Conservation (phyloP, 1,139 yeast species). For the Blastobotrys malaysiensis region DNA sequence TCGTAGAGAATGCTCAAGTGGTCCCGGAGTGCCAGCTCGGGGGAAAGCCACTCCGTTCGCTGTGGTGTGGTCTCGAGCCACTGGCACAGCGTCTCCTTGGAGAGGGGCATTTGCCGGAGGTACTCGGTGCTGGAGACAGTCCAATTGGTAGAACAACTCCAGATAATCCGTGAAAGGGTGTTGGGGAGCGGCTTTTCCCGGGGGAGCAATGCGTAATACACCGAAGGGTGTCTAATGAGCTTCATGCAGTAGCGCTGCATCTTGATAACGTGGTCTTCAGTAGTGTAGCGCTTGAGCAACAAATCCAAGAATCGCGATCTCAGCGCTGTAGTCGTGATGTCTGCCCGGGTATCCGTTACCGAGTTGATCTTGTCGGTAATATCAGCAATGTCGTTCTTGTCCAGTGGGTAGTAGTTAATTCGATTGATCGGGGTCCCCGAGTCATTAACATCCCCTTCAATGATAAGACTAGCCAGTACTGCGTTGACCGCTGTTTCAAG, state of each 20-base stretch:
- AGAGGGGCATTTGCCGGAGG: conserved; percentile 1
- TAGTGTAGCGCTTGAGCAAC: conserved; percentile 2
- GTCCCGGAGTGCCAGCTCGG: not conserved
- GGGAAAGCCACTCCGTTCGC: not conserved
- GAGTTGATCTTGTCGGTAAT: not conserved
- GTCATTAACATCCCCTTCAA: not conserved
- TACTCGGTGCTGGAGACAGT: not conserved
- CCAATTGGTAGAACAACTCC: conserved; percentile 4
- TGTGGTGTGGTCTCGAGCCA: conserved; percentile 4
- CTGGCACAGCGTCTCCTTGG: conserved; percentile 1
- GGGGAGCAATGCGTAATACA: not conserved
- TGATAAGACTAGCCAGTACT: not conserved
- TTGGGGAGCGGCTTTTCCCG: conserved; percentile 1
- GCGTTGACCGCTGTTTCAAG: not conserved
- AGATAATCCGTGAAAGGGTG: conserved; percentile 6
- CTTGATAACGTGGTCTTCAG: not conserved
- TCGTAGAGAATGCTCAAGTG: not conserved
- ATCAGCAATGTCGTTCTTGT: not conserved
- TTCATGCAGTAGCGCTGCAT: conserved; percentile 4
- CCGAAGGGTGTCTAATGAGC: not conserved
- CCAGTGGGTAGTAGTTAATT: not conserved
- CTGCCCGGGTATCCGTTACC: conserved; percentile 4
- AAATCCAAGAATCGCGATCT: conserved; percentile 12
- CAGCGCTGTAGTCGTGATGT: conserved; percentile 8
- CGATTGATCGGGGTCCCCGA: not conserved